phyloP scores from a whole-genome alignment of 768 basidiomycete genomes.

The Trametopsis cervina region DNA sequence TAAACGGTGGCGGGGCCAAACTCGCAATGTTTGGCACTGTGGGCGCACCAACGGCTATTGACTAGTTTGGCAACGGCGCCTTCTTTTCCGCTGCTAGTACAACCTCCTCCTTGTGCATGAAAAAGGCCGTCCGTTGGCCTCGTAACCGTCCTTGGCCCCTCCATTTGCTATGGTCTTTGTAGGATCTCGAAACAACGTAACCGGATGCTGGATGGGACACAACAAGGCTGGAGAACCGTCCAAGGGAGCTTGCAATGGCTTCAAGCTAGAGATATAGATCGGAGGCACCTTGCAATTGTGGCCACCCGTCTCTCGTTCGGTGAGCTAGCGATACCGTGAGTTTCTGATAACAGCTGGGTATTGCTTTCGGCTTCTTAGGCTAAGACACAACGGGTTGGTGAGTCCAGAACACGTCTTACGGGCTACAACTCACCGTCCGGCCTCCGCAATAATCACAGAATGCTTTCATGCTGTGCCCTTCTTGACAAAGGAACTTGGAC shows the following conservation, averaged over 20 bases:
- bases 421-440: not conserved
- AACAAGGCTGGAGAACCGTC: not conserved
- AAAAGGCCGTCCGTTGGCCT: not conserved
- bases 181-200: not conserved
- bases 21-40: constrained; percentile 3
- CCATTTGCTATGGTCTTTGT: not conserved
- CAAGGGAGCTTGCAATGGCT: not conserved
- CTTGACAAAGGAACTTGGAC: not conserved
- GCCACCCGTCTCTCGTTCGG: not conserved
- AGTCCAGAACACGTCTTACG: not conserved
- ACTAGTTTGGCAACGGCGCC: not conserved
- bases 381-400: not conserved
- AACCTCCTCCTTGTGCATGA: not conserved
- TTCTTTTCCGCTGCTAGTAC: not conserved
- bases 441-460: not conserved
- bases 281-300: not conserved
- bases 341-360: too few species aligned
- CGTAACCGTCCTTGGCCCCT: not conserved
- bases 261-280: not conserved
- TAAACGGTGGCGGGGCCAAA: constrained; percentile 1
- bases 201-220: not conserved
- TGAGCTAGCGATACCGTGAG: too few species aligned
- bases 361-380: too few species aligned
- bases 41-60: not conserved
- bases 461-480: not conserved